phyloP scores from a whole-genome alignment of 441 rosid species.

The Adansonia gregorii region DNA sequence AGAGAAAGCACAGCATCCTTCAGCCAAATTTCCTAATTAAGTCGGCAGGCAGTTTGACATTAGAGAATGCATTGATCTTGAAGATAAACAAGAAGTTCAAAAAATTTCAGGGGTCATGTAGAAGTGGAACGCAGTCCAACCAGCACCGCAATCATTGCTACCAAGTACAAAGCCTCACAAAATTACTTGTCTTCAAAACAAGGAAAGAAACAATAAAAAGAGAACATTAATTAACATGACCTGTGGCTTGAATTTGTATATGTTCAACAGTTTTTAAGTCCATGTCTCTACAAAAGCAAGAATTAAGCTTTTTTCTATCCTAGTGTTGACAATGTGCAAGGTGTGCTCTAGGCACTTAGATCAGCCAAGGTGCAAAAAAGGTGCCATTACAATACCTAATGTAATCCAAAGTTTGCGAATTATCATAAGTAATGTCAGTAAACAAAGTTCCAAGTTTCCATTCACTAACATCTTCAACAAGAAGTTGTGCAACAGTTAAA shows the following conservation, averaged over 20 bases:
- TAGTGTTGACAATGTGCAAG: neutral
- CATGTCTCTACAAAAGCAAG: constrained; percentile 7
- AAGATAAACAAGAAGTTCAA: constrained; percentile 24
- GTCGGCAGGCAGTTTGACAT: constrained; percentile 41
- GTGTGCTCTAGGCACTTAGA: neutral
- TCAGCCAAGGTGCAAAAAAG: neutral
- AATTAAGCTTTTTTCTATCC: neutral
- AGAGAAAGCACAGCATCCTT: constrained; percentile 74
- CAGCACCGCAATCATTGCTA: neutral
- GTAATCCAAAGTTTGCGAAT: neutral
- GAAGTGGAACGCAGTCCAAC: constrained; percentile 8
- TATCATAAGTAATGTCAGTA: neutral
- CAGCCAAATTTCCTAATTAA: constrained; percentile 85
- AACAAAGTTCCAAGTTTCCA: neutral
- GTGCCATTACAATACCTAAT: neutral
- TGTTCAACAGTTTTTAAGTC: neutral
- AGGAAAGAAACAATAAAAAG: constrained; percentile 2
- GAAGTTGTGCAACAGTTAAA: neutral
- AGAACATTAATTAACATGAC: constrained; percentile 10
- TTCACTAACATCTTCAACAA: constrained; percentile 6
- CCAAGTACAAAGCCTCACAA: constrained; percentile 14
- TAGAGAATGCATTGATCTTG: constrained; percentile 38
- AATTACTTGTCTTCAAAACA: constrained; percentile 19
- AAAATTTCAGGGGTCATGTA: neutral
- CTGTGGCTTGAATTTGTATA: neutral